phyloP scores from a whole-genome alignment of 2,329 filamentous ascomycete species.

The Alternaria burnsii region DNA sequence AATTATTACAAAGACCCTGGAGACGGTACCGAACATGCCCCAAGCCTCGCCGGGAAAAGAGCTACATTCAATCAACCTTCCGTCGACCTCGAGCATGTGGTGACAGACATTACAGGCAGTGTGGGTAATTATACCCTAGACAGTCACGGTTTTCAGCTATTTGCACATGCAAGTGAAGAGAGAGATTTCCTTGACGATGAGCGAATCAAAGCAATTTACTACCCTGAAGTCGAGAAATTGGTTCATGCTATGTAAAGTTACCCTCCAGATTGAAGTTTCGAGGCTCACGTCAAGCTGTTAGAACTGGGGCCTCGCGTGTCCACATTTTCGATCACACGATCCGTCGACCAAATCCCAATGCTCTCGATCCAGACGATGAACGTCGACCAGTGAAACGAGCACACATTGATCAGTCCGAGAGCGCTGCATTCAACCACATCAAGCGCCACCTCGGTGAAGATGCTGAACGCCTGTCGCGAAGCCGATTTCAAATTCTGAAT shows the following conservation, averaged over 20 bases:
- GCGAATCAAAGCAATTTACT: not conserved
- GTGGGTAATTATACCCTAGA: not conserved
- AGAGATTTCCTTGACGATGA: not conserved
- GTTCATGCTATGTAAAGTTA: not conserved
- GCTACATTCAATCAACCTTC: not conserved
- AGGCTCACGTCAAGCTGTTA: not conserved
- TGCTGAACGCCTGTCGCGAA: constrained; percentile 37
- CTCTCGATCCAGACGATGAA: not conserved
- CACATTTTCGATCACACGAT: not conserved
- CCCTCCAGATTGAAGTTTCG: not conserved
- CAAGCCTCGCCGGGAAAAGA: not conserved
- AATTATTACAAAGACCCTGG: not conserved
- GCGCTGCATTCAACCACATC: not conserved
- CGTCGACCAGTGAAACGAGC: not conserved
- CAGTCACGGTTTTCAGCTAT: not conserved
- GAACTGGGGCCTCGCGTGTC: not conserved
- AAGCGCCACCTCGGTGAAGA: constrained; percentile 40
- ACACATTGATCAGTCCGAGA: not conserved
- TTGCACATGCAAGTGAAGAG: not conserved
- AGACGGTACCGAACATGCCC: not conserved
- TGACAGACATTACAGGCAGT: not conserved
- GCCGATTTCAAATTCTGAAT: constrained; percentile 49
- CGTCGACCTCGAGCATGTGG: not conserved
- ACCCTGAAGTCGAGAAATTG: not conserved
- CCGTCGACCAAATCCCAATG: not conserved